Percentiles rank a stretch among this genome's conserved stretches.
These are phyloP conservation scores for Lasiodiplodia theobromae DNA, from an alignment of 2,329 filamentous ascomycete species.

Conservation along the genomic window DNA sequence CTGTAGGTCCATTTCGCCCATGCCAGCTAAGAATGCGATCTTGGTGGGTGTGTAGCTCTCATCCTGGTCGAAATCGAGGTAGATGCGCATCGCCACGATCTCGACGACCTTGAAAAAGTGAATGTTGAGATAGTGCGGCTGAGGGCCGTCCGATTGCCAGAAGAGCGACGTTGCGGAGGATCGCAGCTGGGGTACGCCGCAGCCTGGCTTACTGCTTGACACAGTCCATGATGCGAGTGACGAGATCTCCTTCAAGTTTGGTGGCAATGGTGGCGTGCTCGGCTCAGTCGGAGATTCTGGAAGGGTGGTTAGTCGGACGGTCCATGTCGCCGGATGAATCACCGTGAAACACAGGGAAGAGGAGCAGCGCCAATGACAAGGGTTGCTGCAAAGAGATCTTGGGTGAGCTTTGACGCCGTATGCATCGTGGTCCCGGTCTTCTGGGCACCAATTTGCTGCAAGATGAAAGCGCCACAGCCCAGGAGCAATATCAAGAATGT, in stretches of 20 bases:
- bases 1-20: slow-evolving; percentile 88
- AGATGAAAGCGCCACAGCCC: not conserved
- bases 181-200: slow-evolving; percentile 77
- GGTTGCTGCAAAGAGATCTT: slow-evolving; percentile 21
- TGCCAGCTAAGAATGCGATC: slow-evolving; percentile 87
- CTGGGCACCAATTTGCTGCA: not conserved
- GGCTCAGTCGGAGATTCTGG: slow-evolving; percentile 16
- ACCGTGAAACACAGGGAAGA: slow-evolving; percentile 15
- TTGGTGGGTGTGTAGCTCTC: slow-evolving; percentile 97
- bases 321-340: not conserved
- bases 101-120: slow-evolving; percentile 85
- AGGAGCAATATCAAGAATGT: not conserved
- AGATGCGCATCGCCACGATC: slow-evolving; percentile 80
- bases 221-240: slow-evolving; percentile 85
- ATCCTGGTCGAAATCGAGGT: slow-evolving; percentile 89
- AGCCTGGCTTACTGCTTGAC: slow-evolving; percentile 81
- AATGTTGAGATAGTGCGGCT: slow-evolving; percentile 82
- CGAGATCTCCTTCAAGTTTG: slow-evolving; percentile 77
- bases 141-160: slow-evolving; percentile 88
- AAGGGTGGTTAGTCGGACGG: not conserved
- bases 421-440: not conserved
- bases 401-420: slow-evolving; percentile 10
- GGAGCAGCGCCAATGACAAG: not conserved
- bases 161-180: slow-evolving; percentile 75
- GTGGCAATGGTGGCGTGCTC: slow-evolving; percentile 28